These are phyloP conservation scores for Schizochytrium sp. DNA, from an alignment of 108 stramenopile genomes.

Conservation along the genomic window DNA sequence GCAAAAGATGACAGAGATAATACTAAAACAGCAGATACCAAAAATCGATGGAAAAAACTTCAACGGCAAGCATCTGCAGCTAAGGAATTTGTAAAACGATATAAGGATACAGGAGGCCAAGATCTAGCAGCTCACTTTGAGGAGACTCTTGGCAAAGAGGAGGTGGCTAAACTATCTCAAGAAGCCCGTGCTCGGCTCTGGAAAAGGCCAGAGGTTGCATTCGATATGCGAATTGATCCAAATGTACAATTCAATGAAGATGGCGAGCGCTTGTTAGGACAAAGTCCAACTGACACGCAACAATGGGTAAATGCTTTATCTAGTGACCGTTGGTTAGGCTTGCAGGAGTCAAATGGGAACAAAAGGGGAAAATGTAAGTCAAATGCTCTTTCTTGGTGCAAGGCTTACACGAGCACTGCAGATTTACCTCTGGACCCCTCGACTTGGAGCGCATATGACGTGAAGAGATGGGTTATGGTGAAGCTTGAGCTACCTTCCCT, in stretches of 20 bases:
- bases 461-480: constrained; percentile 15
- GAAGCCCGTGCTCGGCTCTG: not conserved
- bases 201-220: not conserved
- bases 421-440: constrained; percentile 14
- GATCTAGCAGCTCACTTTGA: constrained; percentile 9
- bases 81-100: not conserved
- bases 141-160: not conserved
- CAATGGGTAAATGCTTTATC: constrained; percentile 38
- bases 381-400: not conserved
- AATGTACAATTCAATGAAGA: not conserved
- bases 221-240: constrained; percentile 19
- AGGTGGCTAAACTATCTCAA: not conserved
- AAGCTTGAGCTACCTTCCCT: not conserved
- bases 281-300: constrained; percentile 34
- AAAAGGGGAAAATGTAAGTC: not conserved
- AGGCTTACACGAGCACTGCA: not conserved
- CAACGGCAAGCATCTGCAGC: not conserved
- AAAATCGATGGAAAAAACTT: not conserved
- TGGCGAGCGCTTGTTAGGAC: not conserved
- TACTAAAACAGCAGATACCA: too few relatives aligned
- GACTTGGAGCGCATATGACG: not conserved
- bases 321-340: constrained; percentile 12
- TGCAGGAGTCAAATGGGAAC: not conserved
- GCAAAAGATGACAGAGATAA: too few relatives aligned
- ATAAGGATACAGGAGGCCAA: constrained; percentile 21